These are phyloP conservation scores for Colletotrichum musae DNA, from an alignment of 2,329 filamentous ascomycete species.

Conservation along the genomic window DNA sequence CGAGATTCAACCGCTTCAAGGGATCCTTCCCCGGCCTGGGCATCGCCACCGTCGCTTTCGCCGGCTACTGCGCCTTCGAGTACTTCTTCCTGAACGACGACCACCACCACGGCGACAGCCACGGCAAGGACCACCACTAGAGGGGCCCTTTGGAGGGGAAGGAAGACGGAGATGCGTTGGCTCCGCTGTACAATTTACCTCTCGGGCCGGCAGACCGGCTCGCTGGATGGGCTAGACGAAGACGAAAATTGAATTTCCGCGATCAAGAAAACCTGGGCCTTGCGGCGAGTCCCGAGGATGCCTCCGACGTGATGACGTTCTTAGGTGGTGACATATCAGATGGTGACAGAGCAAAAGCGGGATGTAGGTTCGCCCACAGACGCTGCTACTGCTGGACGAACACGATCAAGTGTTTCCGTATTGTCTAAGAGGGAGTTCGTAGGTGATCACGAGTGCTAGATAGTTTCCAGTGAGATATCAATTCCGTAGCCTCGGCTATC, in stretches of 20 bases:
- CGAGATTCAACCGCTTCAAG: conserved; percentile 90
- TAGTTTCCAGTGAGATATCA: no score
- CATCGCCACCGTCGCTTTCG: conserved; percentile 92
- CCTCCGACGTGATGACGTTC: neutral
- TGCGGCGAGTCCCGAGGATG: neutral
- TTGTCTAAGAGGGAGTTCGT: no score
- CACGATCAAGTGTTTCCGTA: no score
- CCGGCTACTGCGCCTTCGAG: conserved; percentile 90
- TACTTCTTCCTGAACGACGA: conserved; percentile 86
- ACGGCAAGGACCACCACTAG: conserved; percentile 73
- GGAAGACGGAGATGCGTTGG: conserved; percentile 34
- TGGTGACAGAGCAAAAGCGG: no score
- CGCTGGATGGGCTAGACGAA: conserved; percentile 36
- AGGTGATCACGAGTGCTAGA: no score
- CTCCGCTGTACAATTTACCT: conserved; percentile 56
- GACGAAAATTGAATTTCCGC: conserved; percentile 29
- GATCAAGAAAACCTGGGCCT: neutral
- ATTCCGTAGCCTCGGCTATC: no score
- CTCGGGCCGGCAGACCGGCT: conserved; percentile 36
- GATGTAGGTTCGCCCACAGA: no score
- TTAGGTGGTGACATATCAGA: neutral
- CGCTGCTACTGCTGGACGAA: no score
- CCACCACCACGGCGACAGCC: conserved; percentile 69
- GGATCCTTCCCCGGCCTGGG: conserved; percentile 90
- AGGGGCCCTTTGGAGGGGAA: conserved; percentile 35